Conservation (phyloP, 768 basidiomycete species). For the Saitozyma sp. region DNA sequence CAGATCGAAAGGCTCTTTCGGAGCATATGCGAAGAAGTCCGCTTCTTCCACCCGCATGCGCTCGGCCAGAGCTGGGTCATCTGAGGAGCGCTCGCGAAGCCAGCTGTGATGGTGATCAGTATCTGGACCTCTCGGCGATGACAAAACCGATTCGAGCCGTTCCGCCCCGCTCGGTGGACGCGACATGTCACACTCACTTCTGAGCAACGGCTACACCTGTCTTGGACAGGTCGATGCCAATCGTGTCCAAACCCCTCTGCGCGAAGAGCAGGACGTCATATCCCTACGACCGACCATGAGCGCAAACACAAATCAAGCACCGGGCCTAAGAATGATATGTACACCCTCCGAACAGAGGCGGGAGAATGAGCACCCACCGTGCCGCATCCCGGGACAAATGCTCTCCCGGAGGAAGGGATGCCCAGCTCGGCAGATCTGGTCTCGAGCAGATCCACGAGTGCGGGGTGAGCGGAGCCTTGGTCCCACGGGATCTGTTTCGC, state of each 20-base stretch:
- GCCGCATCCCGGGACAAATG: slow-evolving; percentile 38
- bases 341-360: no score
- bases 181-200: slow-evolving; percentile 28
- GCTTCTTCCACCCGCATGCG: slow-evolving; percentile 15
- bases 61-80: not conserved
- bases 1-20: slow-evolving; percentile 30
- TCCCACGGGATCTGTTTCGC: slow-evolving; percentile 33
- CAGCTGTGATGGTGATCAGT: slow-evolving; percentile 13
- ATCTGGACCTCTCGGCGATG: not conserved
- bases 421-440: slow-evolving; percentile 16
- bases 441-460: slow-evolving; percentile 9
- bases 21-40: slow-evolving; percentile 35
- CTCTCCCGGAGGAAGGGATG: slow-evolving; percentile 23
- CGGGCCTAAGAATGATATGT: not conserved
- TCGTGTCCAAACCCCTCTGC: slow-evolving; percentile 27
- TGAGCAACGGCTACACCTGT: slow-evolving; percentile 36
- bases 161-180: not conserved
- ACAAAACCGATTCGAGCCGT: not conserved
- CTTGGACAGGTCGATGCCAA: slow-evolving; percentile 39
- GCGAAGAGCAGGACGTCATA: slow-evolving; percentile 45
- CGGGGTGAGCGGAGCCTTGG: slow-evolving; percentile 23
- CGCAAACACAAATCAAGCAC: not conserved
- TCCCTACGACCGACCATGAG: slow-evolving; percentile 25
- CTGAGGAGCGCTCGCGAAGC: slow-evolving; percentile 10
- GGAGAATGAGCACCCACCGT: no score